A percentile compares a stretch with the other conserved stretches of the same genome.
Evolutionary conservation across 2,329 filamentous ascomycete genomes (phyloP).

Genomic region (Blastomyces parvus): DNA sequence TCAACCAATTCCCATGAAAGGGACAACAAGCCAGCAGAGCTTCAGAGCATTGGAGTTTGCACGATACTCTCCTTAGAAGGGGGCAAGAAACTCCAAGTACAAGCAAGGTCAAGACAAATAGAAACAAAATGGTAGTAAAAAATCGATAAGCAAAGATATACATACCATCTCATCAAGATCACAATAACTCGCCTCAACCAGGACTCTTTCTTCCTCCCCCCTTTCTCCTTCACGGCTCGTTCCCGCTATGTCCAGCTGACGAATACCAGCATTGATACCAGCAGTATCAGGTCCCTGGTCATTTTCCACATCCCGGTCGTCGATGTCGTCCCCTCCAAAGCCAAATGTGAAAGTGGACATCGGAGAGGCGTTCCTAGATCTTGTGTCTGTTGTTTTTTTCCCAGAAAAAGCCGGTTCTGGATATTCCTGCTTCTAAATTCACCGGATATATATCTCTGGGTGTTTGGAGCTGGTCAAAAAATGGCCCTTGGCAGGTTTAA

Average conservation of each 20-base stretch:
- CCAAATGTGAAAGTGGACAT: constrained; percentile 44
- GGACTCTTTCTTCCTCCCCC: constrained; percentile 13
- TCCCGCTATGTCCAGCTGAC: constrained; percentile 15
- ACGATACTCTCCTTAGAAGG: background rate
- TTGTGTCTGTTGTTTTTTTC: background rate
- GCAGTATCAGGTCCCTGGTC: constrained; percentile 34
- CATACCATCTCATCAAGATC: constrained; percentile 41
- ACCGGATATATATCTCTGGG: background rate
- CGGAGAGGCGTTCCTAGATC: background rate
- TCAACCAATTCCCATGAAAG: background rate
- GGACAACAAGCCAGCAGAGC: background rate
- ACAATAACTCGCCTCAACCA: constrained; percentile 29
- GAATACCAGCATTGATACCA: constrained; percentile 19
- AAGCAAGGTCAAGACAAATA: background rate
- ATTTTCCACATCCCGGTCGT: constrained; percentile 22
- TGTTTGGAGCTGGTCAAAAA: background rate
- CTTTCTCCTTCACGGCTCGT: constrained; percentile 21
- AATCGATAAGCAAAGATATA: too few relatives aligned
- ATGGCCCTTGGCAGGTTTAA: background rate
- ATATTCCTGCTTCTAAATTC: background rate
- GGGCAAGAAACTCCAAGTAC: background rate
- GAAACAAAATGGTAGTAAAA: too few relatives aligned
- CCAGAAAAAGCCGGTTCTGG: too few relatives aligned
- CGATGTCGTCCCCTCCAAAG: constrained; percentile 51
- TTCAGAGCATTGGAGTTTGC: background rate